Evolutionary conservation across 805 yeast species (phyloP).

Genomic region (Ogataea methylovora): DNA sequence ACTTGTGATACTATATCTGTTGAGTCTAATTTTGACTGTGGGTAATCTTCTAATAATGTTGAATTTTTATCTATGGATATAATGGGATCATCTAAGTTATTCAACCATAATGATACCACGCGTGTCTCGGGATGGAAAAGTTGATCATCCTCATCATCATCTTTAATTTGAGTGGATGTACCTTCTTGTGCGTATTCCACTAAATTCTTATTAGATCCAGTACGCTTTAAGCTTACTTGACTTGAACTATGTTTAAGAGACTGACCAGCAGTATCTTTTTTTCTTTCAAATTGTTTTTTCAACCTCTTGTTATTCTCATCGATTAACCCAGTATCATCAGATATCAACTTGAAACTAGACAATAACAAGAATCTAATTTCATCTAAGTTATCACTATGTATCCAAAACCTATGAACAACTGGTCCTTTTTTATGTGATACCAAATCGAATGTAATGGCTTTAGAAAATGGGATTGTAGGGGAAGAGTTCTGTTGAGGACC

Average conservation of each 20-base stretch:
- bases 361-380: slow-evolving; percentile 43
- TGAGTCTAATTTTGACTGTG: slow-evolving; percentile 1
- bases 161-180: not conserved
- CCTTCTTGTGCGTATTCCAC: no score
- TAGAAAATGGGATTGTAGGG: slow-evolving; percentile 2
- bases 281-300: not conserved
- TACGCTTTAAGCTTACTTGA: slow-evolving; percentile 12
- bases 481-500: not conserved
- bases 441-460: slow-evolving; percentile 28
- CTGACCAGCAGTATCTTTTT: not conserved
- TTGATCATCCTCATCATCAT: slow-evolving; percentile 2
- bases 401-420: slow-evolving; percentile 37
- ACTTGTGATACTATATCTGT: slow-evolving; percentile 13
- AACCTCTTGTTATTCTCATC: slow-evolving; percentile 4
- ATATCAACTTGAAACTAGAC: slow-evolving; percentile 31
- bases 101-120: slow-evolving; percentile 21
- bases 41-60: not conserved
- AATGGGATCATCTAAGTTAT: slow-evolving; percentile 17
- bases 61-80: not conserved
- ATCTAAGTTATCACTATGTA: slow-evolving; percentile 52
- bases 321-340: slow-evolving; percentile 23
- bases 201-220: slow-evolving; percentile 11
- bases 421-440: slow-evolving; percentile 28
- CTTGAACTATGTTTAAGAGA: no score
- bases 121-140: slow-evolving; percentile 23